Percentiles rank a stretch among this genome's conserved stretches.
These are phyloP conservation scores for Amanita molliuscula DNA, from an alignment of 768 basidiomycete species.

Conservation along the genomic window DNA sequence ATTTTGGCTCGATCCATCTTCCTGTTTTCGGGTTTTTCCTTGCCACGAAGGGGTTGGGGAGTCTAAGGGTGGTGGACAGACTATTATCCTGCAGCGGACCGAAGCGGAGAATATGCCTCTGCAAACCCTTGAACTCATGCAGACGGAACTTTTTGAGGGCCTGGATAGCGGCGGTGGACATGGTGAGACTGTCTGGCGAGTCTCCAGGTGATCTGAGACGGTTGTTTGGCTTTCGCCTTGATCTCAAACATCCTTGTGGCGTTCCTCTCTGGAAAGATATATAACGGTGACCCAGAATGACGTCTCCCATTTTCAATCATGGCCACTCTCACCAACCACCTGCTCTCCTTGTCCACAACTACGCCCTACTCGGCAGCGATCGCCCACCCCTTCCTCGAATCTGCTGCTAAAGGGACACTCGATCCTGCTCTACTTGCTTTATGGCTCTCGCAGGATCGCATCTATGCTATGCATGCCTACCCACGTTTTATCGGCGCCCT, in stretches of 20 bases:
- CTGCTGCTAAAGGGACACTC: constrained; percentile 45
- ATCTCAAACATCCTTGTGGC: neutral
- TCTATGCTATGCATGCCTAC: constrained; percentile 68
- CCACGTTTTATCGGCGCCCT: constrained; percentile 61
- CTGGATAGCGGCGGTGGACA: constrained; percentile 12
- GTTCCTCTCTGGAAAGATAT: neutral
- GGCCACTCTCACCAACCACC: constrained; percentile 21
- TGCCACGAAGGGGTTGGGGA: constrained; percentile 67
- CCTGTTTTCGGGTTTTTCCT: constrained; percentile 46
- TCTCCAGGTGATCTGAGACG: neutral
- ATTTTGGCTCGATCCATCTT: constrained; percentile 59
- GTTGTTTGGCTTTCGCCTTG: constrained; percentile 3
- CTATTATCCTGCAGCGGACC: constrained; percentile 24
- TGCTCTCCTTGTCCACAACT: constrained; percentile 23
- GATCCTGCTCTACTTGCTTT: constrained; percentile 36
- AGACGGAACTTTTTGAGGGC: constrained; percentile 36
- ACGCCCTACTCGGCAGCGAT: constrained; percentile 38
- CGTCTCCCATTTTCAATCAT: neutral
- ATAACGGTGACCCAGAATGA: neutral
- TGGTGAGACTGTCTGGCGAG: neutral
- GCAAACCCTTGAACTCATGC: constrained; percentile 30
- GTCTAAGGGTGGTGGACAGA: constrained; percentile 14
- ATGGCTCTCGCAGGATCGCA: constrained; percentile 65
- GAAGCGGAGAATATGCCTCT: constrained; percentile 22
- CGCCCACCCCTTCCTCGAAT: constrained; percentile 46